A percentile compares a stretch with the other conserved stretches of the same genome.
Conservation (phyloP, 768 basidiomycete species). For the Mycena galericulata region DNA sequence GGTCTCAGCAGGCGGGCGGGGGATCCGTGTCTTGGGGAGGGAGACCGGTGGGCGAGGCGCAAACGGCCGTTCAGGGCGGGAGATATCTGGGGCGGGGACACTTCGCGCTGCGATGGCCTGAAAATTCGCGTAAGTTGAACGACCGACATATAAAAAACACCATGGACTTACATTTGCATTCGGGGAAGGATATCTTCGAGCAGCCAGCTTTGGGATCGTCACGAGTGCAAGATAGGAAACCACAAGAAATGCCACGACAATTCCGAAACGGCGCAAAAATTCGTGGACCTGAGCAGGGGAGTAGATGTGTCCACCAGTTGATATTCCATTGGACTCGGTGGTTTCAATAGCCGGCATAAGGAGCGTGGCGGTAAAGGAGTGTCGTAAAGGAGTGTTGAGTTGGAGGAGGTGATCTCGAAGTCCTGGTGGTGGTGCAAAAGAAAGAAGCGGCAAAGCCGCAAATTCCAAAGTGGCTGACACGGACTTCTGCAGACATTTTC, state of each 20-base stretch:
- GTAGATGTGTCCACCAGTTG: slow-evolving; percentile 4
- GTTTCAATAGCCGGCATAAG: neutral
- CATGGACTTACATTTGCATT: neutral
- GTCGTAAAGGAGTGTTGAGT: neutral
- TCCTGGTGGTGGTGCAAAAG: too few relatives aligned
- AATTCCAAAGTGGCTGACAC: too few relatives aligned
- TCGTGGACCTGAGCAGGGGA: neutral
- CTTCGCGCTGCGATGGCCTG: neutral
- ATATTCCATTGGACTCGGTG: neutral
- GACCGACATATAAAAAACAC: neutral
- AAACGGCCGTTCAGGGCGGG: neutral
- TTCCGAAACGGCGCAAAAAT: neutral
- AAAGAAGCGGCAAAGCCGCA: too few relatives aligned
- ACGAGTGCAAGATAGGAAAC: slow-evolving; percentile 17
- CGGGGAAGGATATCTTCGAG: neutral
- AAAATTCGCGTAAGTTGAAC: neutral
- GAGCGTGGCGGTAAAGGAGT: neutral
- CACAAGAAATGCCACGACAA: neutral
- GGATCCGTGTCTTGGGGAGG: neutral
- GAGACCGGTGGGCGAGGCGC: neutral
- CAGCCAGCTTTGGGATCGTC: neutral
- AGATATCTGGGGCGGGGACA: neutral
- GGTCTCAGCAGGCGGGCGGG: neutral
- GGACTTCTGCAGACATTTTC: too few relatives aligned
- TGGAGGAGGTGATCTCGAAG: too few relatives aligned